Percentiles rank a stretch among this genome's conserved stretches.
Evolutionary conservation across 371 early-diverging fungal genomes (phyloP).

Genomic region (Actinomortierella ambigua): DNA sequence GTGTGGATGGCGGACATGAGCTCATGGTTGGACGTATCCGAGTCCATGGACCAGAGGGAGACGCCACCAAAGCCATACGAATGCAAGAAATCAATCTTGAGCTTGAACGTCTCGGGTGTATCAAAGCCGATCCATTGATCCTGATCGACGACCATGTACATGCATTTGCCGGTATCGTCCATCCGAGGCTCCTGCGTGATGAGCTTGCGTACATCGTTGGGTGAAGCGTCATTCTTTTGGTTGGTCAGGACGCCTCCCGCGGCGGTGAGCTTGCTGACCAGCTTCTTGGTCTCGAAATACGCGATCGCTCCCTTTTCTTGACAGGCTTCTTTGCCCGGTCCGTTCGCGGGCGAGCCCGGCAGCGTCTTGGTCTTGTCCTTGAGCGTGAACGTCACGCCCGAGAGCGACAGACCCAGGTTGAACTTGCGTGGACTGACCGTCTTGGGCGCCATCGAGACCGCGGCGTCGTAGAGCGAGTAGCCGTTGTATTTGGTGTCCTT

Average conservation of each 20-base stretch:
- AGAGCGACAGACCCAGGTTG: slow-evolving; percentile 41
- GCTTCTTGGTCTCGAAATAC: slow-evolving; percentile 30
- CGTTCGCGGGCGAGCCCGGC: slow-evolving; percentile 34
- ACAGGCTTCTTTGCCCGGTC: slow-evolving; percentile 33
- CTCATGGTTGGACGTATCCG: slow-evolving; percentile 32
- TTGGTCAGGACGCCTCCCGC: slow-evolving; percentile 12
- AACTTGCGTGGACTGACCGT: slow-evolving; percentile 32
- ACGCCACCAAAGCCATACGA: slow-evolving; percentile 39
- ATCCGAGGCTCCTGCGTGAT: slow-evolving; percentile 30
- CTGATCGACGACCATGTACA: slow-evolving; percentile 43
- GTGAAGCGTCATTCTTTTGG: no score
- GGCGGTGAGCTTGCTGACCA: slow-evolving; percentile 19
- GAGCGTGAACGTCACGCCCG: slow-evolving; percentile 42
- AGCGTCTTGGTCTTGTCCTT: slow-evolving; percentile 24
- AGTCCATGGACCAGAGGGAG: slow-evolving; percentile 47
- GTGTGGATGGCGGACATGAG: slow-evolving; percentile 30
- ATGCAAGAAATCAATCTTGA: slow-evolving; percentile 32
- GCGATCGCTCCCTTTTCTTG: slow-evolving; percentile 46
- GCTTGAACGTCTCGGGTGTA: slow-evolving; percentile 30
- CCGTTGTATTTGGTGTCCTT: slow-evolving; percentile 33
- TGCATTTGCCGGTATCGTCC: slow-evolving; percentile 33
- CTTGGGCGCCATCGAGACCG: slow-evolving; percentile 37
- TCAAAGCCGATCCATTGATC: slow-evolving; percentile 43
- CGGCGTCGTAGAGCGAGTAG: slow-evolving; percentile 38
- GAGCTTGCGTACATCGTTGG: no score